Evolutionary conservation across 306 rosid species (phyloP), one percentile per base, ranked within the genome.

Genomic region (Lathyrus oleraceus): DNA sequence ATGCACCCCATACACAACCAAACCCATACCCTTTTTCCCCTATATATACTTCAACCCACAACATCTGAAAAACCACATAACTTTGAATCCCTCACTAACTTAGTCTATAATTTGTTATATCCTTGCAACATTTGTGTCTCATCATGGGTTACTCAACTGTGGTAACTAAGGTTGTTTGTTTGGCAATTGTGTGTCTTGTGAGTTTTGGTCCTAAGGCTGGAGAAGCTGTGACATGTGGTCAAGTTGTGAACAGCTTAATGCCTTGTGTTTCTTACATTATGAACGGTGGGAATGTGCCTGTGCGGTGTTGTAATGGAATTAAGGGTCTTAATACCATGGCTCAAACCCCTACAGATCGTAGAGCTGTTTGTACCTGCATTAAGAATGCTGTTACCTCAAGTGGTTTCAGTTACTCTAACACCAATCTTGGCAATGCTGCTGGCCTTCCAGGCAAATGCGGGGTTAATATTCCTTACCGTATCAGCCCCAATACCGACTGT

Each of bases 401-500:
- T 16, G 72, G 81, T 0, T 11, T 84, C 59, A 30, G 30, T 2
- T 74, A 74, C 84, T 15, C 64, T 32, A 67, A 19, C 2, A 15
- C 14, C 67, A 70, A 79, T 15, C 67, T 61, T 6, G 54, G 73
- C 30, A 65, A 62, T 19, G 90, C 87, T 32, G 81, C 87, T 43
- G 68, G 67, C 9, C 79, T 87, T 59, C 90, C 91, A 13, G 27
- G 6, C 52, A 83, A 71, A 53, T 82, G 83, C 47, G 75, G 81
- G 0, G 83, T 84, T 44, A 65, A 71, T 58, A 61, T 89, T 77
- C 94, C 90, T 70, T 91, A 89, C 83, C 70, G 67, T 81, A 89
- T 91, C 81, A 87, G 89, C 81, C 84, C 88, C 23, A 27, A 39
- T 53, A 82, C 83, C 5, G 76, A 91, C 71, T 87, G 97, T 64